Percentiles rank a stretch among this genome's conserved stretches.
These are phyloP conservation scores for Neurospora terricola DNA, from an alignment of 495 filamentous ascomycete genomes.

Conservation along the genomic window DNA sequence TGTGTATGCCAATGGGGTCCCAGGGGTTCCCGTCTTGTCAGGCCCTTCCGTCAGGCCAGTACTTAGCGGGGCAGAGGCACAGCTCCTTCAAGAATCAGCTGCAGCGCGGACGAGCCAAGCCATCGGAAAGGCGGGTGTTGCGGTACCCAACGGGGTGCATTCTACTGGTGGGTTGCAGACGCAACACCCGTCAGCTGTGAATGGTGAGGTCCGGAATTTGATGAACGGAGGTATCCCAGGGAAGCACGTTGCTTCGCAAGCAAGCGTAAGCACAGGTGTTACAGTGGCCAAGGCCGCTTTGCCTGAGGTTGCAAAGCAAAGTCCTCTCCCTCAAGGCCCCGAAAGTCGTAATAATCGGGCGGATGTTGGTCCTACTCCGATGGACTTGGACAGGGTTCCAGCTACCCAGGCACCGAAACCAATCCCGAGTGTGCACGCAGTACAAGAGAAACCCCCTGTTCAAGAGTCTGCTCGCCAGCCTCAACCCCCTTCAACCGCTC, in stretches of 20 bases:
- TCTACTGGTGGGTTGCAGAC: neutral
- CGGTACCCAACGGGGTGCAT: neutral
- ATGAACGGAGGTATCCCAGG: neutral
- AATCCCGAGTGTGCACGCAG: neutral
- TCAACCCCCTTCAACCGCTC: neutral
- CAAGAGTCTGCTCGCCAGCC: neutral
- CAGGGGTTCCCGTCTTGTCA: neutral
- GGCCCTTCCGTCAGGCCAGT: neutral
- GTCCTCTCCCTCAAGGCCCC: neutral
- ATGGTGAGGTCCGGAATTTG: neutral
- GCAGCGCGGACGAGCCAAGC: conserved; percentile 11
- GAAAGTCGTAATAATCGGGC: neutral
- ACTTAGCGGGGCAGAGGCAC: conserved; percentile 27
- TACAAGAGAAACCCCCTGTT: neutral
- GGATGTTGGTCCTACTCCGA: neutral
- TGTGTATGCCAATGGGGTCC: neutral
- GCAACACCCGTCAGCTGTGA: neutral
- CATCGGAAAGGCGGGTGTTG: conserved; percentile 2
- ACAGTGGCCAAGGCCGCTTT: neutral
- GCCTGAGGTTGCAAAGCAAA: neutral
- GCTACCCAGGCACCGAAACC: neutral
- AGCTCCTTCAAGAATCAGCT: conserved; percentile 32
- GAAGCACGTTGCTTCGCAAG: neutral
- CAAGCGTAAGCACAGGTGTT: neutral
- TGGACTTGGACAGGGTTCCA: conserved; percentile 10